phyloP scores from a whole-genome alignment of 169 alveolate genomes.

The Plasmodium malariae region DNA sequence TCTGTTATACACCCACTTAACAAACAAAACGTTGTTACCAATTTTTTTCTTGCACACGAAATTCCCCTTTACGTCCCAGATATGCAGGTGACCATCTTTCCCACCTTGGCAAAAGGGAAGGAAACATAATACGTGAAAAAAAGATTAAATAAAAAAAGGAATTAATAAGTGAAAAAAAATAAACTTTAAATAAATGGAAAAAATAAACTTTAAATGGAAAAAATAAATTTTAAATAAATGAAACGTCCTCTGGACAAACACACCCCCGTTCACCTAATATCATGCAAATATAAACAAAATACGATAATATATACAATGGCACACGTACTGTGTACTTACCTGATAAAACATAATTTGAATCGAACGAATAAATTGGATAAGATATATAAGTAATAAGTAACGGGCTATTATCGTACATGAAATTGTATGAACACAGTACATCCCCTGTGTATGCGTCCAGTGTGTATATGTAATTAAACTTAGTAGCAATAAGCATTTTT shows the following conservation, averaged over 20 bases:
- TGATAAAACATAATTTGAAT: conserved; percentile 60
- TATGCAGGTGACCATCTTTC: conserved; percentile 56
- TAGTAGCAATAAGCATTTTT: conserved; percentile 65
- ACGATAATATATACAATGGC: background rate
- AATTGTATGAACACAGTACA: conserved; percentile 40
- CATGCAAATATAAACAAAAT: background rate
- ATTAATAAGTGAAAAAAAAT: background rate
- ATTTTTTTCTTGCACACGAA: conserved; percentile 45
- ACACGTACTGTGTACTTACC: conserved; percentile 1
- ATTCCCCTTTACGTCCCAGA: conserved; percentile 53
- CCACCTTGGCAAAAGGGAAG: conserved; percentile 32
- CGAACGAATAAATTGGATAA: conserved; percentile 62
- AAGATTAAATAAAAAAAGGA: background rate
- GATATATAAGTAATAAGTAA: conserved; percentile 5
- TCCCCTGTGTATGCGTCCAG: conserved; percentile 72
- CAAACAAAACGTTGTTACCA: conserved; percentile 44
- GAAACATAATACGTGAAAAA: background rate
- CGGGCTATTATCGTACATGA: conserved; percentile 24
- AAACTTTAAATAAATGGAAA: background rate
- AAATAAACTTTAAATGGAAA: background rate
- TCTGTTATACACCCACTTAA: conserved; percentile 65
- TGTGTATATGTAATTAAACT: conserved; percentile 25
- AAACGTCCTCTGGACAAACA: too few species aligned
- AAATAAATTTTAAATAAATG: too few species aligned
- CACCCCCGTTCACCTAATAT: too few species aligned